Evolutionary conservation across 2,329 filamentous ascomycete genomes (phyloP).

Genomic region (Fusarium compactum): DNA sequence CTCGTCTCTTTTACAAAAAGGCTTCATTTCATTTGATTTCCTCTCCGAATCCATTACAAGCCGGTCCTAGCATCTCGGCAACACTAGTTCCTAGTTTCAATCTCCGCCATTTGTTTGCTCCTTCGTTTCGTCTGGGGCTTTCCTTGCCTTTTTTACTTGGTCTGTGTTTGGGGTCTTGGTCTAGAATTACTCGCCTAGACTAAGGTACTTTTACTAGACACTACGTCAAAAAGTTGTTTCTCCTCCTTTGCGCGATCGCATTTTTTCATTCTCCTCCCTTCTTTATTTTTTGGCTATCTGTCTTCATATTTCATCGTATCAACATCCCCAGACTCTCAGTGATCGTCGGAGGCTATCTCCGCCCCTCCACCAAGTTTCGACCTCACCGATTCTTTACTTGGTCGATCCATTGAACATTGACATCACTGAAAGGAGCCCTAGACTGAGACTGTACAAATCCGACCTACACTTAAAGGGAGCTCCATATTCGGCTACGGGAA

Average conservation of each 20-base stretch:
- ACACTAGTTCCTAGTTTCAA: slow-evolving; percentile 43
- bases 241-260: slow-evolving; percentile 20
- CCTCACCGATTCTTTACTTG: slow-evolving; percentile 39
- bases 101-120: slow-evolving; percentile 35
- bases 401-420: slow-evolving; percentile 38
- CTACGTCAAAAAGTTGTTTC: slow-evolving; percentile 33
- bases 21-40: neutral
- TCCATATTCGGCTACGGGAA: slow-evolving; percentile 29
- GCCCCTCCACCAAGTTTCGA: slow-evolving; percentile 29
- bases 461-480: slow-evolving; percentile 29
- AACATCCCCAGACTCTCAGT: slow-evolving; percentile 14
- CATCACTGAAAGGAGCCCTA: slow-evolving; percentile 31
- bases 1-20: slow-evolving; percentile 15
- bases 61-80: slow-evolving; percentile 41
- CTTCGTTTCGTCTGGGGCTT: slow-evolving; percentile 34
- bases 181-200: slow-evolving; percentile 23
- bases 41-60: slow-evolving; percentile 6
- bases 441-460: slow-evolving; percentile 4
- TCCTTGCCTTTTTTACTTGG: slow-evolving; percentile 13
- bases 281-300: neutral
- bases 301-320: slow-evolving; percentile 3
- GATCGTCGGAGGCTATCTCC: slow-evolving; percentile 34
- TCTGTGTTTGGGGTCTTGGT: slow-evolving; percentile 11
- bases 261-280: slow-evolving; percentile 21
- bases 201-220: neutral